phyloP scores from a whole-genome alignment of 163 green algal species.

The Scenedesmus sp. region DNA sequence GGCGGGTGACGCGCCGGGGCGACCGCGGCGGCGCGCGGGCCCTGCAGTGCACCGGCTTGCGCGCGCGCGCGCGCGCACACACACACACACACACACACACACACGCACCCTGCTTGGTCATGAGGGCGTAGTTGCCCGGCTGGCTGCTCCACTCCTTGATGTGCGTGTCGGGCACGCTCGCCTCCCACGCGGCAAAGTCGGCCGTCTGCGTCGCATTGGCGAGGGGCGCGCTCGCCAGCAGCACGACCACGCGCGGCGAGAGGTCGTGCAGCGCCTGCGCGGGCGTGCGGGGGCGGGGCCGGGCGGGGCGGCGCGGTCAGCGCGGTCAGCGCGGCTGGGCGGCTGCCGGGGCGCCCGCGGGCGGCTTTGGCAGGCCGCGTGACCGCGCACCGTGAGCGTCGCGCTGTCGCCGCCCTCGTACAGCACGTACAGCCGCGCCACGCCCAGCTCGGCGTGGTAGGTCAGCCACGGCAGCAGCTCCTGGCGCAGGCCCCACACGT shows the following conservation, averaged over 20 bases:
- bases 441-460: constrained; percentile 34
- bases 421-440: constrained; percentile 38
- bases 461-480: constrained; percentile 39
- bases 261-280: constrained; percentile 4
- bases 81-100: no score
- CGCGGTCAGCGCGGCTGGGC: no score
- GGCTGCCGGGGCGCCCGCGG: background rate
- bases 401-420: constrained; percentile 37
- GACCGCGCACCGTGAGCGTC: constrained; percentile 8
- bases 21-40: background rate
- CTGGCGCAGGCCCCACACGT: constrained; percentile 29
- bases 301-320: no score
- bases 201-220: background rate
- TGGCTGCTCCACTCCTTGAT: constrained; percentile 30
- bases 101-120: constrained; percentile 70
- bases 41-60: background rate
- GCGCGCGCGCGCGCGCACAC: no score
- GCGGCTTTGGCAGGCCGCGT: background rate
- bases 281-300: no score
- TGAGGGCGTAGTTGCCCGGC: constrained; percentile 72
- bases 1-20: background rate
- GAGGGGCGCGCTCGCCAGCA: constrained; percentile 15
- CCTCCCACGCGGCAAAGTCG: constrained; percentile 23
- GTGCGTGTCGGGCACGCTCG: constrained; percentile 17
- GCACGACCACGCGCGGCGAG: constrained; percentile 2